Evolutionary conservation across 2,329 filamentous ascomycete species (phyloP), one percentile per base, ranked within the genome.

Genomic region (Raffaelea ambrosiae): DNA sequence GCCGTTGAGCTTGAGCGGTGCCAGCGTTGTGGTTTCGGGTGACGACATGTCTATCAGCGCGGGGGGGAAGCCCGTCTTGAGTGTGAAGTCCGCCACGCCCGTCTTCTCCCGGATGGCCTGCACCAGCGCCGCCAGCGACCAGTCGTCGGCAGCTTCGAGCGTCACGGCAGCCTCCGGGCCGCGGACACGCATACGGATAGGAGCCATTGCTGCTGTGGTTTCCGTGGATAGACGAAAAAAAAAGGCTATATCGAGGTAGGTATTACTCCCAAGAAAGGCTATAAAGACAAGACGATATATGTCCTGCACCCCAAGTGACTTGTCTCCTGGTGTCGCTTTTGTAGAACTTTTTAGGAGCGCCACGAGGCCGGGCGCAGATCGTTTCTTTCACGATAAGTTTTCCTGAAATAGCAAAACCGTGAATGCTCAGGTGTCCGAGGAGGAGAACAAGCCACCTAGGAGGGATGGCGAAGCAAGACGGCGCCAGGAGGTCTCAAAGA

Each of bases 11-110:
- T 70, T 57, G 77, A 75, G 19, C 9, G 49, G 40, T 7, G 22
- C 53, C 21, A 79, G 63, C 2, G 72, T 73, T 2, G 43, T 47
- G 16, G 48, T 44, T n/a, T 63, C 59, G 54, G 66, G 62, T 49
- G 77, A 71, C 26, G 77, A 72, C 10, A 84, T 68, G 33, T 80
- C 72, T 16, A 97, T 73, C 1, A 79, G 71, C 59, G 83, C 81
- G 21, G 87, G 83, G 1, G 91, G 91, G 58, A 86, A 95, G 33
- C 88, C 88, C 66, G 84, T 88, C 70, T 93, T 95, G 53, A 95
- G 70, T 40, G 85, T 78, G 59, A 91, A 89, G 14, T 72, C 70
- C 7, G 71, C 58, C 16, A 91, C 71, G 4, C 77, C 77, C 2
- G 86, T 87, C 58, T 79, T 77, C 44, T 76, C 67, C 45, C 72